Base-by-base conservation (phyloP, 108 stramenopile species). In the Cyclostephanos invisitatus region DNA sequence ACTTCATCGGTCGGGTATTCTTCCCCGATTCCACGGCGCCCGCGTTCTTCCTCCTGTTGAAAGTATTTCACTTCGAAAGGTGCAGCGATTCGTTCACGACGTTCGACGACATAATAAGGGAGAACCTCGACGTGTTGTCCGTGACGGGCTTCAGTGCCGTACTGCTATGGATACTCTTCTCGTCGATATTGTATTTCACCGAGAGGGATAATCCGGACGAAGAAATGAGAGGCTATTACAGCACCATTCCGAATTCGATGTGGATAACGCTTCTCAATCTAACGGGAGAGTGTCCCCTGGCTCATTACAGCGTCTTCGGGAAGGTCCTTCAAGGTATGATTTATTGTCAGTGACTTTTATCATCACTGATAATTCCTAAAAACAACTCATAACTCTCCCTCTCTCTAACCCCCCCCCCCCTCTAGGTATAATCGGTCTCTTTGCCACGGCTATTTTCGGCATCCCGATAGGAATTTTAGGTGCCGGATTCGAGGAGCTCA, bases 201-300 rank as follows among this genome's bases (percentile, higher is more conserved):
- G 96, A 96, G 67, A 81, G 93, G 35, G 73, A 90, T 67, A 92
- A 87, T 60, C 88, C 87, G 1, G 94, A 96, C 68, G 65, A 71
- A 8, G 92, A 94, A 58, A 91, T 96, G 85, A 75, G 81, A 25
- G 48, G 67, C 15, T 90, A 90, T 74, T 65, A 76, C 67, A 92
- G 82, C 38, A 90, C 88, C 21, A 85, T 95, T n/a, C 94, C 94
- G 5, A 82, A 94, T 73, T 62, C 90, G 15, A 96, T 96, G 96
- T 96, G 96, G 96, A 85, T 96, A 15, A 95, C 96, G 4, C 75
- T 96, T 12, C 70, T 96, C 25, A 96, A 96, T 62, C 83, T 96
- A 10, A 76, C 91, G 24, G 96, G 96, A 2, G 96, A 96, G 66
- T 81, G 90, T 12, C 96, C 96, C 5, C 68, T 96, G 10, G 86